Evolutionary conservation across 495 filamentous ascomycete genomes (phyloP), one percentile per base, ranked within the genome.

Genomic region (Schizothecium vesticola): DNA sequence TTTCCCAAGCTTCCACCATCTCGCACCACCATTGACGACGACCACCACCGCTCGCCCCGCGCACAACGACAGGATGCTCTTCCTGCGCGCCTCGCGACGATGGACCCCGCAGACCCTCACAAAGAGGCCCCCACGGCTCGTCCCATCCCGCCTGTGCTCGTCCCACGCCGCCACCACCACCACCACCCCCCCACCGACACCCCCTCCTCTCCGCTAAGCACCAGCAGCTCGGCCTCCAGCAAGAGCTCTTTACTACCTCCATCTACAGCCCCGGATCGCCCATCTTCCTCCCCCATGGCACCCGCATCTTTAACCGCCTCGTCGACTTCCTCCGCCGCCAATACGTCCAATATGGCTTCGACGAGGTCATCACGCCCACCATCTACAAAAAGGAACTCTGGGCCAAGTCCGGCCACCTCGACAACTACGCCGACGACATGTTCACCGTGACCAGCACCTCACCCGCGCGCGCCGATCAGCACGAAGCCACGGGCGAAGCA

Each of bases 351-450:
- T 96, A 93, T 79, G 94, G 93, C 64, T 96, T 96, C 80, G 84
- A 92, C 67, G 94, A 97, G 77, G 94, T 97, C 67, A 86, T 97
- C 66, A 96, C 93, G 3, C 94, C 94, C 3, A 96, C 90, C 29
- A 96, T 97, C 69, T 97, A 96, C 84, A 97, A 97, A 78, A 89
- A 89, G 73, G 88, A 91, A 1, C 81, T 97, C 62, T 97, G 94
- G 94, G 87, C 92, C 73, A 88, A 88, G 62, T 95, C 91, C 4
- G 94, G 94, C 3, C 94, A 97, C 72, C 92, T 94, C 87, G 89
- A 94, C 43, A 96, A 96, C 77, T 97, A 96, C 79, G 90, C 91
- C 70, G 89, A 96, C 74, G 93, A 97, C 73, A 97, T 97, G 94
- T 97, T 93, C 81, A 89, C 90, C 66, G 94, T 97, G 28, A 90